Percentiles rank a stretch among this genome's conserved stretches.
These are phyloP conservation scores for Angophora floribunda DNA, from an alignment of 345 rosid species.

Conservation along the genomic window DNA sequence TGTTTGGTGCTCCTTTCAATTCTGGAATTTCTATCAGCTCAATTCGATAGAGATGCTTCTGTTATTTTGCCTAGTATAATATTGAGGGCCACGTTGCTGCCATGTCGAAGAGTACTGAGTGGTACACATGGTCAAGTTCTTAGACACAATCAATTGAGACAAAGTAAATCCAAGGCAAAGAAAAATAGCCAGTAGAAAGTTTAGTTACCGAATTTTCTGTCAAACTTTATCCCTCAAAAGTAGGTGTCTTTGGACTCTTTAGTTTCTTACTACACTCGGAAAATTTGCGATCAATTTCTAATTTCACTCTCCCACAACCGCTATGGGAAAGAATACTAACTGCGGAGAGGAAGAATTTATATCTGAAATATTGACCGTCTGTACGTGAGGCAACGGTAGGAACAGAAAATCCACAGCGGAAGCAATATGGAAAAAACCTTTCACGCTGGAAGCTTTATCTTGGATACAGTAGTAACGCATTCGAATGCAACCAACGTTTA, in stretches of 20 bases:
- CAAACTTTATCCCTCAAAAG: background rate
- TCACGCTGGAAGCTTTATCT: background rate
- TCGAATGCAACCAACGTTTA: background rate
- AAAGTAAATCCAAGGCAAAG: no score
- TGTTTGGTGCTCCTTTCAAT: background rate
- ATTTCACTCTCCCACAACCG: background rate
- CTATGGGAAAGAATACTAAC: no score
- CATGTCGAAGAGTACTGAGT: background rate
- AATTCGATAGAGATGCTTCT: background rate
- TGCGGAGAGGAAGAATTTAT: no score
- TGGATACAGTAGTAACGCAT: background rate
- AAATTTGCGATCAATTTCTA: background rate
- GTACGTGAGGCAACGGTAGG: background rate
- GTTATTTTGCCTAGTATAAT: background rate
- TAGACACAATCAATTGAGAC: background rate
- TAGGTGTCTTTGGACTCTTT: background rate
- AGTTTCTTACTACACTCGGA: background rate
- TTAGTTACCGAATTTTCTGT: background rate
- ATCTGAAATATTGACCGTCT: background rate
- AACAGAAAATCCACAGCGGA: background rate
- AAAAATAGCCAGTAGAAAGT: background rate
- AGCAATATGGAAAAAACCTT: background rate
- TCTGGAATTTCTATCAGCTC: no score
- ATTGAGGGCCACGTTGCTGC: background rate
- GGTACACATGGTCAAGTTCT: background rate